Evolutionary conservation across 768 basidiomycete species (phyloP), one percentile per base, ranked within the genome.

Genomic region (Pleurotus djamor): DNA sequence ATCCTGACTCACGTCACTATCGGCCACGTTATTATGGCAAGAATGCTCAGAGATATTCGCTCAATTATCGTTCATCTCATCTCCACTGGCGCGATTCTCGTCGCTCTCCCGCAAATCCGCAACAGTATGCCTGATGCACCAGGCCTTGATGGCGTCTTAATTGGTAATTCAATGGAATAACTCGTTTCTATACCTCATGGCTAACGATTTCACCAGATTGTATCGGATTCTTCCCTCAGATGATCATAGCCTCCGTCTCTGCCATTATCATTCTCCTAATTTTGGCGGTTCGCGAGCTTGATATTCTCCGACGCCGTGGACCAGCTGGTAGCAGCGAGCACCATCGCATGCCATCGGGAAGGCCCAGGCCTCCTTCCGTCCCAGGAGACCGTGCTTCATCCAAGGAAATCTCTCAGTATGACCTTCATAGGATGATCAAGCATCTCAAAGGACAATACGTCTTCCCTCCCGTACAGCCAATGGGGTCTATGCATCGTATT

Each of bases 141-240:
- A 32, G 83, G 76, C 2, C 69, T 81, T 28, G 82, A 84, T 59
- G 71, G 75, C 74, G 58, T 65, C 68, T 64, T 82, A 16, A 77
- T 83, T 51, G 82, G 82, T 82, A 67, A n/a, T 17, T 35, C 32
- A 45, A 5, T 32, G 14, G 33, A 33, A 7, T 37, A 8, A 6
- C 14, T 52, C 21, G 16, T 4, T 9, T 10, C 10, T 10, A 28
- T 28, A 28, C 32, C 48, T 32, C 45, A 2, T 12, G n/a, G 45
- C 45, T 47, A 8, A 14, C 9, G 3, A 28, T 16, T 5, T 17
- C 36, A 13, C 43, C 60, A 84, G 82, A 84, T 63, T 71, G 71
- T 48, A 83, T 86, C 49, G 84, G 83, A 1, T 83, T 78, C 67
- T 84, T 86, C 65, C 82, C 83, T 4, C 84, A 86, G 65, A 83